Base-by-base conservation (phyloP, 2,329 filamentous ascomycete species). In the Venturia nashicola region DNA sequence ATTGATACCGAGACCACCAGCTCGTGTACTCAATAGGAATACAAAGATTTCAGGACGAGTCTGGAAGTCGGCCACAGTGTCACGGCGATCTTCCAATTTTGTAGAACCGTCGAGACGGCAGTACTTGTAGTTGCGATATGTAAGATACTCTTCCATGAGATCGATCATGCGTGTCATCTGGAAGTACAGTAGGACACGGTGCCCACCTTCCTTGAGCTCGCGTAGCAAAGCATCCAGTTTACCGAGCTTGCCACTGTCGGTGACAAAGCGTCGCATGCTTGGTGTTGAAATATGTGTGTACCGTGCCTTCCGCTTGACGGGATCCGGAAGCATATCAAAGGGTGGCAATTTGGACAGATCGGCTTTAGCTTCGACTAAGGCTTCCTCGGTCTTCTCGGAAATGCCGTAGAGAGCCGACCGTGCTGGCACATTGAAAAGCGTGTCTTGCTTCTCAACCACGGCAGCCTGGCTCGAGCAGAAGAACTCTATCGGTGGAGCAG, bases 111-210 rank as follows among this genome's bases (percentile, higher is more conserved):
- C 94, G 55, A 99, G 83, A 66, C 94, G 90, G 71, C 93, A 95
- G 78, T 97, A 99, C 76, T 96, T 97, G 86, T 96, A 97, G 78
- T 97, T 97, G 74, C 94, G 90, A 78, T 97, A 97, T 0, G 94
- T 97, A 65, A 99, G 81, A 70, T 97, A 99, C 76, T 99, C 94
- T 75, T 99, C 94, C 90, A 97, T 97, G 66, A 99, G 80, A 74
- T 99, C 93, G 72, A 99, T 97, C 94, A 99, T 99, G 72, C 90
- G 89, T 4, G 94, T 99, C 94, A 99, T 99, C 80, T 99, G 94
- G 89, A 99, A 99, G 82, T 99, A 99, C 23, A 99, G 80, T 63
- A 99, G 81, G 27, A 99, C 94, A 71, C 94, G 91, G 70, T 99
- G 94, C 43, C 89, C 89, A 67, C 89, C 90, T 67, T 91, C 88